These are phyloP conservation scores for Triticum monococcum DNA, from an alignment of 176 grass and related monocot genomes.

Conservation along the genomic window DNA sequence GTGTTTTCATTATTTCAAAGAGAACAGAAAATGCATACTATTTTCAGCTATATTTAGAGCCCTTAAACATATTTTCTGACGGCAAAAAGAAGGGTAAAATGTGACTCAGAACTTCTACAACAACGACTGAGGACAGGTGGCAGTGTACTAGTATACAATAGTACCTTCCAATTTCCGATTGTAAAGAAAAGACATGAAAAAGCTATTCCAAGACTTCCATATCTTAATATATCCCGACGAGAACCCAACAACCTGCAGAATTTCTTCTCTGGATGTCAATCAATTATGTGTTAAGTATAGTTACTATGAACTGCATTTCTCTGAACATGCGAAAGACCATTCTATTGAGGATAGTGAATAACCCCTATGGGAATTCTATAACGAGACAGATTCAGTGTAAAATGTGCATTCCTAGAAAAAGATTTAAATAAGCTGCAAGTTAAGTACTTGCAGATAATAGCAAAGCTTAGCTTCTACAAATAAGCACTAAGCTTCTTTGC, in stretches of 20 bases:
- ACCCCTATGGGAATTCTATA: constrained; percentile 2
- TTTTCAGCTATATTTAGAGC: neutral
- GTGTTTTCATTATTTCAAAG: neutral
- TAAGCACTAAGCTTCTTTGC: constrained; percentile 27
- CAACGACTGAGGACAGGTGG: neutral
- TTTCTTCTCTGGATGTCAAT: constrained; percentile 43
- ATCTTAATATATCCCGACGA: constrained; percentile 79
- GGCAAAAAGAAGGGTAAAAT: neutral
- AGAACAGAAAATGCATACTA: neutral
- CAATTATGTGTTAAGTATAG: constrained; percentile 23
- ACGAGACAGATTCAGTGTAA: constrained; percentile 1
- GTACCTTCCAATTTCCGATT: constrained; percentile 92
- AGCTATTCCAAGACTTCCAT: constrained; percentile 82
- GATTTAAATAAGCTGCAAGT: neutral
- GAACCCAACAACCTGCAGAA: constrained; percentile 77
- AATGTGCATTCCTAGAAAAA: constrained; percentile 15
- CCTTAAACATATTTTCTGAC: neutral
- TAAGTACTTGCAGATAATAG: neutral
- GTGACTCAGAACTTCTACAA: neutral
- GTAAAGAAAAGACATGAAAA: constrained; percentile 70
- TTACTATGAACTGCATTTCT: constrained; percentile 12
- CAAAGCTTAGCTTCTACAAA: neutral
- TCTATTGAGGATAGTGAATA: constrained; percentile 8
- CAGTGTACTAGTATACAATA: neutral
- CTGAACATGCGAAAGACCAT: neutral